These are phyloP conservation scores for Pseudocercospora pini-densiflorae DNA, from an alignment of 2,329 filamentous ascomycete species.

Conservation along the genomic window DNA sequence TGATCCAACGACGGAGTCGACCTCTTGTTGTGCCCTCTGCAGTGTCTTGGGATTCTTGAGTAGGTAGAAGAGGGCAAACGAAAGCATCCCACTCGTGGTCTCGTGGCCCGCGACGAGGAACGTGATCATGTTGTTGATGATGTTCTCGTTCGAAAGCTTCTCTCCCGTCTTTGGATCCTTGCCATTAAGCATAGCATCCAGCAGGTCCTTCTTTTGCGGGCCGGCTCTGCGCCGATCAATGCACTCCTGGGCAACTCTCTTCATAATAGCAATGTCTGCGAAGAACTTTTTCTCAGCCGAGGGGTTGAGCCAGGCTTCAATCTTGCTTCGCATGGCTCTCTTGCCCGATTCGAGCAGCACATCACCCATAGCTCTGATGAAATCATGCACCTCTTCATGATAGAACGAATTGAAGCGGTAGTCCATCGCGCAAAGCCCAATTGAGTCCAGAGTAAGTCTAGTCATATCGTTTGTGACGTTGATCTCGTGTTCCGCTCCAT, in stretches of 20 bases:
- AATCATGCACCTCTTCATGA: conserved; percentile 65
- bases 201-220: conserved; percentile 65
- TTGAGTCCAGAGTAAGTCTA: conserved; percentile 72
- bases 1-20: conserved; percentile 67
- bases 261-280: conserved; percentile 61
- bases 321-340: conserved; percentile 47
- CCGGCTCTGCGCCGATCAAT: conserved; percentile 67
- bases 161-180: conserved; percentile 67
- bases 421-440: conserved; percentile 61
- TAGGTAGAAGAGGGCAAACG: conserved; percentile 68
- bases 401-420: conserved; percentile 74
- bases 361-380: conserved; percentile 65
- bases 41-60: conserved; percentile 66
- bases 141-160: conserved; percentile 64
- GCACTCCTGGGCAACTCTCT: conserved; percentile 64
- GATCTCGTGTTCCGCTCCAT: conserved; percentile 62
- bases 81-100: conserved; percentile 70
- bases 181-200: conserved; percentile 71
- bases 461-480: conserved; percentile 70
- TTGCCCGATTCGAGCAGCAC: conserved; percentile 56
- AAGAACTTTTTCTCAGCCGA: conserved; percentile 52
- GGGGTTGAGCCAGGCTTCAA: conserved; percentile 16
- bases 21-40: conserved; percentile 67
- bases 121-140: conserved; percentile 70
- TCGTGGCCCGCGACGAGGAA: conserved; percentile 74